Evolutionary conservation across 2,329 filamentous ascomycete species (phyloP), one percentile per base, ranked within the genome.

Genomic region (Fusarium palustre): DNA sequence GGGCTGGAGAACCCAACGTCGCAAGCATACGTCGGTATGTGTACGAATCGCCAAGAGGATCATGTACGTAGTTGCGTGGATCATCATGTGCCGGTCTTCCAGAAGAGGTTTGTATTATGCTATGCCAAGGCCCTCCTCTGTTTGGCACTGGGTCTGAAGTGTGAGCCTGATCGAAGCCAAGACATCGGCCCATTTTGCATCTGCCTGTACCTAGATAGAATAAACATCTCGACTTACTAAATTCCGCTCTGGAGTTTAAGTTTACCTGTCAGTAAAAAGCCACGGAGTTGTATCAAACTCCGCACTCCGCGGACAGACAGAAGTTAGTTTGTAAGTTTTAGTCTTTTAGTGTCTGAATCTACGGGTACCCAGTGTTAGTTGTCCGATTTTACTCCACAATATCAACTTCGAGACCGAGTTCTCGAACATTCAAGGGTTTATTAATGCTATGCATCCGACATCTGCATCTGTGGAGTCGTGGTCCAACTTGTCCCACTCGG

Each of bases 11-110:
- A 36, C 22, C 47, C 33, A 8, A 38, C 13, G 33, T 50, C n/a
- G n/a, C 48, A 20, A 22, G 24, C 24, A 28, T 30, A 55, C 38
- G 54, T 50, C 24, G 46, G 31, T 53, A 20, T 46, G 22, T 38
- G 30, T 64, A 34, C 54, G 43, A 41, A 42, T 50, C 60, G 53
- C 62, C 53, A 65, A 65, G 54, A 42, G 45, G 41, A 55, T 39
- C 7, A 63, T 47, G 43, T 46, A 28, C 16, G 38, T 30, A 55
- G 20, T 38, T 47, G 36, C 56, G 57, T 67, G 66, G 57, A 66
- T 45, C 61, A 43, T 34, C 20, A 53, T 16, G 60, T 64, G 60
- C 62, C 62, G 62, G 45, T 65, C 54, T 65, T 65, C 54, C 60
- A 65, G 53, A 46, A 64, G 60, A 52, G 34, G 25, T 39, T 41